Evolutionary conservation across 306 rosid species (phyloP).

Genomic region (Oemleria cerasiformis): DNA sequence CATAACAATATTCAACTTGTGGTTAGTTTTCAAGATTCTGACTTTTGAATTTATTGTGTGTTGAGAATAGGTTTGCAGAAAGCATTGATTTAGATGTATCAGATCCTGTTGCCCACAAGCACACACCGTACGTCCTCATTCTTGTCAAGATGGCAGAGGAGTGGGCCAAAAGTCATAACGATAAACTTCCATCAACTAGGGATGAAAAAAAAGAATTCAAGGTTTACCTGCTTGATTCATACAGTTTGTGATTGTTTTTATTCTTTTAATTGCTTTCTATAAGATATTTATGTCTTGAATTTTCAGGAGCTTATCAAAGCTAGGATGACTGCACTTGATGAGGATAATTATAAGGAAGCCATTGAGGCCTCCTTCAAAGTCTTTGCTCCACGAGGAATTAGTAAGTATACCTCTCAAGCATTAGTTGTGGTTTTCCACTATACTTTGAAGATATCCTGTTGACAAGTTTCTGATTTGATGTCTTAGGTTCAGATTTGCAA

Average conservation of each 20-base stretch:
- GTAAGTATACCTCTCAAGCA: conserved; percentile 44
- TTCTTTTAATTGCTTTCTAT: conserved; percentile 9
- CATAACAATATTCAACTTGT: conserved; percentile 6
- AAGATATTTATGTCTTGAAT: conserved; percentile 27
- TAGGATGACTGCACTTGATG: conserved; percentile 69
- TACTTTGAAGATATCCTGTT: background rate
- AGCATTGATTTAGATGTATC: conserved; percentile 64
- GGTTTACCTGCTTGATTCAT: conserved; percentile 46
- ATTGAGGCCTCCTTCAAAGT: conserved; percentile 91
- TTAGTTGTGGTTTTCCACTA: background rate
- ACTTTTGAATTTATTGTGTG: conserved; percentile 21
- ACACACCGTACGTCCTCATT: conserved; percentile 82
- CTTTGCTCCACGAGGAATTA: conserved; percentile 82
- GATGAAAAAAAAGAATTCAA: conserved; percentile 89
- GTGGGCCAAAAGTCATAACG: conserved; percentile 80
- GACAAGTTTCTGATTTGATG: background rate
- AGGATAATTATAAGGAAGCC: conserved; percentile 95
- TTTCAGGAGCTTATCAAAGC: conserved; percentile 77
- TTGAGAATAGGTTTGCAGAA: conserved; percentile 60
- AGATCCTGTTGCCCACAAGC: conserved; percentile 81
- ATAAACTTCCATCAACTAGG: conserved; percentile 78
- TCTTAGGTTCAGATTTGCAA: conserved; percentile 52
- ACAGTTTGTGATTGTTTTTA: conserved; percentile 22
- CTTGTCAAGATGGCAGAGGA: conserved; percentile 89
- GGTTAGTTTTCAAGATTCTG: conserved; percentile 27